These are phyloP conservation scores for Edaphochlamys debaryana DNA, from an alignment of 139 green algal genomes.

Conservation along the genomic window DNA sequence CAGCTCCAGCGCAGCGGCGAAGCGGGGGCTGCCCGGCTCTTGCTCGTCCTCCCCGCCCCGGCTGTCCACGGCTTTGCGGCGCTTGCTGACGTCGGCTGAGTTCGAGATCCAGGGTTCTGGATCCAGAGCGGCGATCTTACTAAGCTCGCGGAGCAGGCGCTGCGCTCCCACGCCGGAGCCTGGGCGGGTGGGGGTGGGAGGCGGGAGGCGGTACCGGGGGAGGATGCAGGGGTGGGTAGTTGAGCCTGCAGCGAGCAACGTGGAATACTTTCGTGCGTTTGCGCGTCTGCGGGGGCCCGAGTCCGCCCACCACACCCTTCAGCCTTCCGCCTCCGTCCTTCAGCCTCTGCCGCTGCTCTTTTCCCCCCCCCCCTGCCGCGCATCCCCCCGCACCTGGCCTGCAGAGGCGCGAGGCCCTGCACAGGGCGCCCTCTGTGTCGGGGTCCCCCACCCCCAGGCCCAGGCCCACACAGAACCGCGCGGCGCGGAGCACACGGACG, in stretches of 20 bases:
- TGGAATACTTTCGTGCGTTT: too few species aligned
- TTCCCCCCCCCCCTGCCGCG: background rate
- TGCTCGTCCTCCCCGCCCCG: too few species aligned
- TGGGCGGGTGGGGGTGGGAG: background rate
- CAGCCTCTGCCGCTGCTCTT: background rate
- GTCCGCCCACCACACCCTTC: too few species aligned
- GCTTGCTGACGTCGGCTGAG: too few species aligned
- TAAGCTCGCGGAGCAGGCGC: background rate
- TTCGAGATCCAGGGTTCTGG: too few species aligned
- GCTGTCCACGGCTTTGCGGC: too few species aligned
- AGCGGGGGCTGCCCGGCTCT: background rate
- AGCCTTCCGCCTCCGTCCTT: background rate
- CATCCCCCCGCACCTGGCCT: background rate
- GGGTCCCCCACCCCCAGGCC: slow-evolving; percentile 24
- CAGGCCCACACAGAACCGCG: slow-evolving; percentile 44
- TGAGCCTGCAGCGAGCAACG: too few species aligned
- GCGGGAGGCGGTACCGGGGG: too few species aligned
- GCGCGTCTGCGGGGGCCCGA: too few species aligned
- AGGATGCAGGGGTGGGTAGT: too few species aligned
- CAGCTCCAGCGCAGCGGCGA: background rate
- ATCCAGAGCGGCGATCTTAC: background rate
- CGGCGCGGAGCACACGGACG: too few species aligned
- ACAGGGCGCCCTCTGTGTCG: background rate
- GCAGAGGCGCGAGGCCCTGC: background rate
- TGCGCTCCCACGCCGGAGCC: background rate